Base-by-base conservation (phyloP, 768 basidiomycete genomes). In the Rhizopogon sp. region DNA sequence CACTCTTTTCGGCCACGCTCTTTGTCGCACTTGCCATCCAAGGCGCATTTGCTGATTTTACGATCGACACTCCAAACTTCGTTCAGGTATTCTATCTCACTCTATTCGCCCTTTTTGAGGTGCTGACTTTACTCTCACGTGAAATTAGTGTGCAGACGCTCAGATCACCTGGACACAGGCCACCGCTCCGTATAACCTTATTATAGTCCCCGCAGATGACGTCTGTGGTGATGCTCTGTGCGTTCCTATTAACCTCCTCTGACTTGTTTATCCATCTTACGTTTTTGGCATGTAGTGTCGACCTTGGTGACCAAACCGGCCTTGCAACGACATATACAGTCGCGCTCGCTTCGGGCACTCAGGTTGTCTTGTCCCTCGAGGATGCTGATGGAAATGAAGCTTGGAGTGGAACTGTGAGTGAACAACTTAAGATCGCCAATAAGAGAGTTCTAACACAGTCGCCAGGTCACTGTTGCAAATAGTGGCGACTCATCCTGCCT, bases 1-100 rank as follows among this genome's bases (percentile, higher is more conserved):
- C 90, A 73, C 72, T 91, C 88, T 50, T 89, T 88, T 78, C 79
- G 57, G 67, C 81, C 73, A 76, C 86, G 64, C 81, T 90, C 84
- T 72, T 90, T 75, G 70, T 79, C 65, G 66, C 75, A 61, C 73
- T 84, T 68, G 78, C 78, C 68, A 62, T 81, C 64, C 74, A 66
- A 58, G 73, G 73, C 65, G 83, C 74, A 53, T 61, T 79, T 52
- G 84, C 88, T 55, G 74, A 71, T 17, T 79, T 89, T 60, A 64
- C 71, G 41, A 72, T 90, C 62, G 65, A 62, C 60, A 79, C 79
- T 25, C 85, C 87, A 40, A 8, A 51, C 3, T 59, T 87, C 45
- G 69, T 67, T 58, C 82, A 87, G 76, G 87, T 85, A 62, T 22
- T 37, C 45, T 47, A 1, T 35, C 5, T 10, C 8, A 16, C 5